These are phyloP conservation scores for Colletotrichum higginsianum DNA, from an alignment of 2,329 filamentous ascomycete species.

Conservation along the genomic window DNA sequence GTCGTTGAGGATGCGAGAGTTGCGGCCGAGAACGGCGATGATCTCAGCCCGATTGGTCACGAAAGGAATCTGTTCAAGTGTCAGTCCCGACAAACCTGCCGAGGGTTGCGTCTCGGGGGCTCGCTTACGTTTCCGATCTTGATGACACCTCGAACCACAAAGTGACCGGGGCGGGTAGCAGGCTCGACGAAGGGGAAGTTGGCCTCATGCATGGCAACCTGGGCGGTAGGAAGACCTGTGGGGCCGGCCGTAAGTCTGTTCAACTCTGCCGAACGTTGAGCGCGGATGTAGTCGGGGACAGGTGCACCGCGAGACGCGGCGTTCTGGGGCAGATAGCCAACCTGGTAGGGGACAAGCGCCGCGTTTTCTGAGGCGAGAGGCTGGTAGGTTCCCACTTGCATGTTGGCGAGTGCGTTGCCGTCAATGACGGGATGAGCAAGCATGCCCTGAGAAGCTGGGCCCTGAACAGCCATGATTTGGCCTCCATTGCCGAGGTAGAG, in stretches of 20 bases:
- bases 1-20: conserved; percentile 69
- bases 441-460: not conserved
- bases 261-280: conserved; percentile 55
- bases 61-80: conserved; percentile 67
- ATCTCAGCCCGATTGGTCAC: conserved; percentile 67
- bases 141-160: conserved; percentile 58
- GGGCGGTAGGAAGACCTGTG: conserved; percentile 52
- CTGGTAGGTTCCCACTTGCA: conserved; percentile 8
- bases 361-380: conserved; percentile 5
- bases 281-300: conserved; percentile 44
- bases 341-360: conserved; percentile 30
- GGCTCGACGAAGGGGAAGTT: conserved; percentile 65
- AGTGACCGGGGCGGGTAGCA: conserved; percentile 45
- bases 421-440: not conserved
- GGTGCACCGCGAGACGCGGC: not conserved
- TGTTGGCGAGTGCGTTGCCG: not conserved
- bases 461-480: not conserved
- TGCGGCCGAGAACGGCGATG: conserved; percentile 72
- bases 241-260: conserved; percentile 53
- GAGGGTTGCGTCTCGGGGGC: not conserved
- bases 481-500: conserved; percentile 1
- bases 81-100: conserved; percentile 9
- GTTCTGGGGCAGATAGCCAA: conserved; percentile 5
- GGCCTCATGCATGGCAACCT: conserved; percentile 53
- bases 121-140: conserved; percentile 66